phyloP scores from a whole-genome alignment of 495 filamentous ascomycete genomes.

The Cenococcum geophilum region DNA sequence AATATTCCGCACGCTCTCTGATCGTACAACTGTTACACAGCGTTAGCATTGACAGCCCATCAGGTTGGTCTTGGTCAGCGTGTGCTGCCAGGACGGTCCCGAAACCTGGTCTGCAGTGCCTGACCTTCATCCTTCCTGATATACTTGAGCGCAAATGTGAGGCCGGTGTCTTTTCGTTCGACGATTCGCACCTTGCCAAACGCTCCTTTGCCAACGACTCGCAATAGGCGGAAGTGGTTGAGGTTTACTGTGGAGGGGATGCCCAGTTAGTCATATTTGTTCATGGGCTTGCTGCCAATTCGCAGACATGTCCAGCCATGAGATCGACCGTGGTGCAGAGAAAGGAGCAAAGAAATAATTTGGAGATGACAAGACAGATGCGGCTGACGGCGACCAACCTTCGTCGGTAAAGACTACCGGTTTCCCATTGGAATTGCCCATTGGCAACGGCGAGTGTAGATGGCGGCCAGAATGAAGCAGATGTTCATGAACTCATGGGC shows the following conservation, averaged over 20 bases:
- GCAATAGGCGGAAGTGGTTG: conserved; percentile 90
- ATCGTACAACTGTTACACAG: conserved; percentile 70
- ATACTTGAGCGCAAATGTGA: conserved; percentile 94
- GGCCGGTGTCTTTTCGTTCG: conserved; percentile 89
- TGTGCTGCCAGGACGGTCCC: conserved; percentile 6
- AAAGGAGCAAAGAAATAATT: not conserved
- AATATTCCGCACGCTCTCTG: conserved; percentile 96
- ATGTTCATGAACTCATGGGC: conserved; percentile 20
- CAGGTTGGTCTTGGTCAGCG: not conserved
- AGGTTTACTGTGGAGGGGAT: conserved; percentile 65
- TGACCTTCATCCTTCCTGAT: conserved; percentile 97
- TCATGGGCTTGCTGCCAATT: not conserved
- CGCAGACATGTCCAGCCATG: not conserved
- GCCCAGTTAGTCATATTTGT: not conserved
- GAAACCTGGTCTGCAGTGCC: conserved; percentile 29
- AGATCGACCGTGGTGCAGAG: not conserved
- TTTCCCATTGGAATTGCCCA: conserved; percentile 95
- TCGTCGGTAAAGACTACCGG: conserved; percentile 87
- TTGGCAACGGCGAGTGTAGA: conserved; percentile 37
- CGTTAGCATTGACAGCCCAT: conserved; percentile 23
- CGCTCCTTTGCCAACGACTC: conserved; percentile 94
- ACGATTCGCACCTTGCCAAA: conserved; percentile 99
- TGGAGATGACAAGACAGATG: not conserved
- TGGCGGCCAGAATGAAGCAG: conserved; percentile 10
- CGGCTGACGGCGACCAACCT: conserved; percentile 54